Evolutionary conservation across 176 grass and related monocot species (phyloP), one percentile per base, ranked within the genome.

Genomic region (Musa itinerans): DNA sequence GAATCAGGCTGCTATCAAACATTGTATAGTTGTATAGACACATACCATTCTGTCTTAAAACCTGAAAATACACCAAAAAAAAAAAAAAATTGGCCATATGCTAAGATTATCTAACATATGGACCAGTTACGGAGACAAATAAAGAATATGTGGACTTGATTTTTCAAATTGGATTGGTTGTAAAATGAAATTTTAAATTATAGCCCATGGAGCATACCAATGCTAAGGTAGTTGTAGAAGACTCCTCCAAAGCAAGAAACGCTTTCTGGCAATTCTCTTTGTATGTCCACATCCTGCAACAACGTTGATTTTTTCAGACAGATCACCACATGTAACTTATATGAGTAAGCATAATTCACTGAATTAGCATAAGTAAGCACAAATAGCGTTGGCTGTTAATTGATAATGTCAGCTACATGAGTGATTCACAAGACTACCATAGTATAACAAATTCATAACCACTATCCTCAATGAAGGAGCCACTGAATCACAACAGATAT

Each of bases 191-290:
- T 69, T 65, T 17, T 34, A 50, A 34, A 9, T 50, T 55, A 66
- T 80, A 24, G 66, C 5, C 6, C 70, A 52, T 64, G 50, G 64
- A 54, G 63, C 72, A 34, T 87, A 98, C 95, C 95, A 57, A 98
- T 93, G 77, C 95, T 98, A 52, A 98, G 89, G 66, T 98, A 98
- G 71, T 98, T 98, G 82, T 98, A 98, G 78, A 98, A 98, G 22
- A 98, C 83, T 12, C 90, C 95, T 72, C 86, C 88, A 83, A 89
- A 98, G 87, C 90, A 94, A 57, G 72, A 89, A 81, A 80, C 67
- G 52, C 63, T 98, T 72, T 89, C 90, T 85, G 95, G 34, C 59
- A 89, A 77, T 72, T 93, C 86, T 69, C 86, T 86, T 52, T 85
- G 82, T 54, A 89, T 78, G 68, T 83, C 81, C 69, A 84, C 88